Percentiles rank a stretch among this genome's conserved stretches.
Evolutionary conservation across 495 filamentous ascomycete species (phyloP).

Genomic region (Baudoinia panamericana): DNA sequence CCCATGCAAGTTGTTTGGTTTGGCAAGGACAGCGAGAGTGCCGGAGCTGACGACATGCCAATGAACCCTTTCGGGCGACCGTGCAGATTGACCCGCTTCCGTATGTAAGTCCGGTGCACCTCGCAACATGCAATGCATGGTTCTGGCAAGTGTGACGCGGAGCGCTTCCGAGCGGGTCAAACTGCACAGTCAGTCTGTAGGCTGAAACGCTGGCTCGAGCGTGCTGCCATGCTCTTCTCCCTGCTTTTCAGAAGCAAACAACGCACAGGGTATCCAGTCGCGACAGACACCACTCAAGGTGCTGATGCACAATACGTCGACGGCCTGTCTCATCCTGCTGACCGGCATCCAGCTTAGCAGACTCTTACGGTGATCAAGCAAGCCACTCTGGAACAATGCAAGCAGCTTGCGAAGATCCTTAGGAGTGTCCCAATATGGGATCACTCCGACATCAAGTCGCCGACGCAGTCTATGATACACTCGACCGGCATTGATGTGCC

Average conservation of each 20-base stretch:
- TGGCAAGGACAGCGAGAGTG: slow-evolving; percentile 11
- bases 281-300: slow-evolving; percentile 20
- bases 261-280: neutral
- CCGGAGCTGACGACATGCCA: slow-evolving; percentile 19
- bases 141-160: slow-evolving; percentile 28
- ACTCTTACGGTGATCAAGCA: slow-evolving; percentile 2
- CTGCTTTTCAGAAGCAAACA: slow-evolving; percentile 10
- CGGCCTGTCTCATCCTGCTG: slow-evolving; percentile 7
- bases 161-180: slow-evolving; percentile 14
- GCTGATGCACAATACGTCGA: slow-evolving; percentile 5
- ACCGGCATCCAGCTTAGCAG: slow-evolving; percentile 16
- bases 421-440: slow-evolving; percentile 20
- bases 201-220: slow-evolving; percentile 12
- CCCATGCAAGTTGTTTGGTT: slow-evolving; percentile 3
- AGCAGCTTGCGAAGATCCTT: slow-evolving; percentile 25
- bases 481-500: slow-evolving; percentile 9
- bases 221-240: slow-evolving; percentile 24
- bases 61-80: slow-evolving; percentile 7
- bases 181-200: slow-evolving; percentile 24
- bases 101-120: slow-evolving; percentile 14
- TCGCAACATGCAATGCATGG: slow-evolving; percentile 17
- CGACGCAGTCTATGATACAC: slow-evolving; percentile 21
- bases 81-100: slow-evolving; percentile 8
- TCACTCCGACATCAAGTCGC: slow-evolving; percentile 25
- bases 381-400: slow-evolving; percentile 11